phyloP scores from a whole-genome alignment of 768 basidiomycete genomes.

The Crepidotus variabilis region DNA sequence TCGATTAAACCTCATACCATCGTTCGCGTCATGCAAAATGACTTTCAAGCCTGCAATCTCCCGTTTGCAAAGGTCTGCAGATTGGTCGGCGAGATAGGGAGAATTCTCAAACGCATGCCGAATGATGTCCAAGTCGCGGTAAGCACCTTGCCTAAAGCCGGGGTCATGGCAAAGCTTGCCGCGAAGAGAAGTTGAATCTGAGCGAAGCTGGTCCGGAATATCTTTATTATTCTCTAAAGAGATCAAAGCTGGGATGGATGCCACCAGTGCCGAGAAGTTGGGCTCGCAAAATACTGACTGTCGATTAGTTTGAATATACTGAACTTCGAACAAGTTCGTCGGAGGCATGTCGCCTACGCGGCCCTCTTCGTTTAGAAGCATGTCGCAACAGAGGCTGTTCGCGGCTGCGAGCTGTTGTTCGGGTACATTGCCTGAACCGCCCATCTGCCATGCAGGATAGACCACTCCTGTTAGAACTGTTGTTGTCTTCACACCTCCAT shows the following conservation, averaged over 20 bases:
- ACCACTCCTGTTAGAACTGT: conserved; percentile 71
- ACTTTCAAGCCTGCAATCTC: conserved; percentile 64
- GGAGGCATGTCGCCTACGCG: conserved; percentile 34
- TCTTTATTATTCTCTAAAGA: conserved; percentile 60
- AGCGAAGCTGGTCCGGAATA: conserved; percentile 47
- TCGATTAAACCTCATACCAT: conserved; percentile 36
- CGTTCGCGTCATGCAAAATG: conserved; percentile 62
- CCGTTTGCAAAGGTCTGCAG: conserved; percentile 53
- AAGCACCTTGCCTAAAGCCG: conserved; percentile 74
- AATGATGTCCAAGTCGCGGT: conserved; percentile 69
- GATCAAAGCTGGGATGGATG: conserved; percentile 65
- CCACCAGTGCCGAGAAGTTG: conserved; percentile 61
- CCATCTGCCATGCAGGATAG: conserved; percentile 73
- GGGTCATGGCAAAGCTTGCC: conserved; percentile 54
- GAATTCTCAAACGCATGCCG: conserved; percentile 65
- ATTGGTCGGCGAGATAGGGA: conserved; percentile 41
- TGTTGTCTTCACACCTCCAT: conserved; percentile 67
- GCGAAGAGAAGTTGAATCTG: conserved; percentile 49
- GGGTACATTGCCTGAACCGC: conserved; percentile 39
- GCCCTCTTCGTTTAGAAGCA: conserved; percentile 55
- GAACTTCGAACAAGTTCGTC: conserved; percentile 57
- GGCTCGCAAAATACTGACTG: conserved; percentile 64
- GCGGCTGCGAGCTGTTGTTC: conserved; percentile 57
- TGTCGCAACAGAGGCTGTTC: conserved; percentile 55
- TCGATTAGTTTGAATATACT: conserved; percentile 65